Conservation (phyloP, 192 early-diverging fungal genomes). For the Obelidium mucronatum region DNA sequence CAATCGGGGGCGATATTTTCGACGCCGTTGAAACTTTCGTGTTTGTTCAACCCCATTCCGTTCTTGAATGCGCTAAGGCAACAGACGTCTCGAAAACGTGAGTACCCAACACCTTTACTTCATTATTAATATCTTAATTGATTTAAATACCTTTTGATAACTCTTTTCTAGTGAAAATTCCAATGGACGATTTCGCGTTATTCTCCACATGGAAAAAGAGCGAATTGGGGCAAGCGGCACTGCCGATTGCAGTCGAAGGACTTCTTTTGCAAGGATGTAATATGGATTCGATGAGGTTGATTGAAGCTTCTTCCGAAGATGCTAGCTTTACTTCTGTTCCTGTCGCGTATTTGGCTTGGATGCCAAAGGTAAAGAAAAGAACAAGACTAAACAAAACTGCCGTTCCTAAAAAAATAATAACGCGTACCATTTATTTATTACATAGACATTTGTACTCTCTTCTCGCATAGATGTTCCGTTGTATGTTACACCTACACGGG, state of each 20-base stretch:
- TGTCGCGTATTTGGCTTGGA: constrained; percentile 54
- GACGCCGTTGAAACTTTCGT: constrained; percentile 39
- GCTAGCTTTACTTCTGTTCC: constrained; percentile 51
- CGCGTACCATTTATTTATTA: not conserved
- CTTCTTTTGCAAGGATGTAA: constrained; percentile 58
- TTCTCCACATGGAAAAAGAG: constrained; percentile 47
- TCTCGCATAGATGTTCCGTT: constrained; percentile 48
- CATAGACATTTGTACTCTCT: not conserved
- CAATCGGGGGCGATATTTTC: constrained; percentile 39
- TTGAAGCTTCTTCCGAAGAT: constrained; percentile 49
- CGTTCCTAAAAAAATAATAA: not conserved
- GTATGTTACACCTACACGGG: constrained; percentile 48
- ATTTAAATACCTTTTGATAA: not conserved
- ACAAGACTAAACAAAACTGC: not conserved
- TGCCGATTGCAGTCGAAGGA: constrained; percentile 48
- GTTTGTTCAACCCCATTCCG: constrained; percentile 55
- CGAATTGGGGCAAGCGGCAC: constrained; percentile 9
- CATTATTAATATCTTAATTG: not conserved
- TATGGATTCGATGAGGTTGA: constrained; percentile 52
- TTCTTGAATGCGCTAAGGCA: constrained; percentile 63
- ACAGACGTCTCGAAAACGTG: constrained; percentile 57
- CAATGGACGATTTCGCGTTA: constrained; percentile 56
- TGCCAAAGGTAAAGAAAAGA: constrained; percentile 44
- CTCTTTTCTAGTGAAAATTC: constrained; percentile 42
- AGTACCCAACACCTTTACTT: constrained; percentile 10